A percentile compares a stretch with the other conserved stretches of the same genome.
phyloP scores from a whole-genome alignment of 805 yeast genomes.

The Zygoascus ofunaensis region DNA sequence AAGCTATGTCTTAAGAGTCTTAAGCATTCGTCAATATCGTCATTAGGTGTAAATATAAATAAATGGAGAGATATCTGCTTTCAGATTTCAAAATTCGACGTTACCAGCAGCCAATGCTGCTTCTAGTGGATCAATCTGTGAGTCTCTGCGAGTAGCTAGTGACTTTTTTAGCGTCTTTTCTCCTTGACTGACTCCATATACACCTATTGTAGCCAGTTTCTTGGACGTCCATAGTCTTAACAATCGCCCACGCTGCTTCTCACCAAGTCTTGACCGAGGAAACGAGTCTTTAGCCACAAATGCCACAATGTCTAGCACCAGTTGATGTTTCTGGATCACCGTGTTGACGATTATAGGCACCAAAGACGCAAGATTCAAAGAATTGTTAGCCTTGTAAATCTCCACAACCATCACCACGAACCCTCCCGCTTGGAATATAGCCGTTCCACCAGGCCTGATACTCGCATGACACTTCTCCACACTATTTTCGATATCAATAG shows the following conservation, averaged over 20 bases:
- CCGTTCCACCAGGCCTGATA: slow-evolving; percentile 37
- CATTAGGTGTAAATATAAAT: too few species aligned
- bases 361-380: slow-evolving; percentile 49
- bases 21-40: too few species aligned
- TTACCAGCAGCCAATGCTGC: too few species aligned
- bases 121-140: too few species aligned
- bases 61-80: too few species aligned
- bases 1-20: too few species aligned
- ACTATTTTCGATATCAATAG: slow-evolving; percentile 68
- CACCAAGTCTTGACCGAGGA: slow-evolving; percentile 63
- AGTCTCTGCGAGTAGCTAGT: too few species aligned
- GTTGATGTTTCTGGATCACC: slow-evolving; percentile 69
- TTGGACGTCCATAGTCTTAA: slow-evolving; percentile 48
- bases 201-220: slow-evolving; percentile 28
- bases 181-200: slow-evolving; percentile 21
- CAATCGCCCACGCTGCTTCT: slow-evolving; percentile 66
- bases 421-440: slow-evolving; percentile 76
- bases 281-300: slow-evolving; percentile 58
- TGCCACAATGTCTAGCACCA: slow-evolving; percentile 74
- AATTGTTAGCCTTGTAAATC: slow-evolving; percentile 23
- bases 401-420: slow-evolving; percentile 70
- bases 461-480: slow-evolving; percentile 43
- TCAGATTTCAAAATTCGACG: too few species aligned
- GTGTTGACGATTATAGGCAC: slow-evolving; percentile 78
- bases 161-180: too few species aligned